A percentile compares a stretch with the other conserved stretches of the same genome.
These are phyloP conservation scores for Oidium heveae DNA, from an alignment of 2,329 filamentous ascomycete genomes.

Conservation along the genomic window DNA sequence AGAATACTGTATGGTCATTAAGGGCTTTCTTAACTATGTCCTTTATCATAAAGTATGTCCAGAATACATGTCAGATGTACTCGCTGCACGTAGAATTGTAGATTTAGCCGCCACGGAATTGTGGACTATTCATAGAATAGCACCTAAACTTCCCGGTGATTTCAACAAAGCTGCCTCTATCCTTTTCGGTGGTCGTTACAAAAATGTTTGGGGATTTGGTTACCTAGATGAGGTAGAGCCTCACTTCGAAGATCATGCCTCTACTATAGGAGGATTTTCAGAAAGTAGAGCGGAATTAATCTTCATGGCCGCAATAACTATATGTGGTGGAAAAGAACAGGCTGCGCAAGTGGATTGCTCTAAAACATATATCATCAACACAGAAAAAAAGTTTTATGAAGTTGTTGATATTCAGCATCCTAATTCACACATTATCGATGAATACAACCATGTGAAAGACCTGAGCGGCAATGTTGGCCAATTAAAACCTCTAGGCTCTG, in stretches of 20 bases:
- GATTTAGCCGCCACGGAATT: conserved; percentile 41
- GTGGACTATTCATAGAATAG: conserved; percentile 27
- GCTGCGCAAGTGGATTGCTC: conserved; percentile 13
- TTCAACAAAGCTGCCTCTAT: conserved; percentile 59
- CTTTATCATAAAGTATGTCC: conserved; percentile 65
- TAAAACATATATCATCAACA: conserved; percentile 18
- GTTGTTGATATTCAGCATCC: conserved; percentile 26
- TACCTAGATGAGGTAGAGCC: conserved; percentile 4
- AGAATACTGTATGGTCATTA: conserved; percentile 40
- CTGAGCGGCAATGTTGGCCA: conserved; percentile 12
- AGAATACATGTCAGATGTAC: conserved; percentile 46
- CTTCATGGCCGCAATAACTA: conserved; percentile 20
- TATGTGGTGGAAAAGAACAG: conserved; percentile 15
- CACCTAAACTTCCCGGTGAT: conserved; percentile 36
- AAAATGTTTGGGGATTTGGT: neutral
- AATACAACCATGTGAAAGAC: conserved; percentile 20
- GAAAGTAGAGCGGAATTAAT: conserved; percentile 19
- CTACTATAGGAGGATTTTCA: conserved; percentile 5
- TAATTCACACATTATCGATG: conserved; percentile 15
- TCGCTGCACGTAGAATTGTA: conserved; percentile 40
- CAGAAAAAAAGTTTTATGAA: conserved; percentile 33
- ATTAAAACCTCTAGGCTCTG: conserved; percentile 20
- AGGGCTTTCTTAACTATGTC: conserved; percentile 76
- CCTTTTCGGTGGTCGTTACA: conserved; percentile 30
- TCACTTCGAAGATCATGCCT: conserved; percentile 9